These are phyloP conservation scores for Teunomyces cretensis DNA, from an alignment of 805 yeast species.

Conservation along the genomic window DNA sequence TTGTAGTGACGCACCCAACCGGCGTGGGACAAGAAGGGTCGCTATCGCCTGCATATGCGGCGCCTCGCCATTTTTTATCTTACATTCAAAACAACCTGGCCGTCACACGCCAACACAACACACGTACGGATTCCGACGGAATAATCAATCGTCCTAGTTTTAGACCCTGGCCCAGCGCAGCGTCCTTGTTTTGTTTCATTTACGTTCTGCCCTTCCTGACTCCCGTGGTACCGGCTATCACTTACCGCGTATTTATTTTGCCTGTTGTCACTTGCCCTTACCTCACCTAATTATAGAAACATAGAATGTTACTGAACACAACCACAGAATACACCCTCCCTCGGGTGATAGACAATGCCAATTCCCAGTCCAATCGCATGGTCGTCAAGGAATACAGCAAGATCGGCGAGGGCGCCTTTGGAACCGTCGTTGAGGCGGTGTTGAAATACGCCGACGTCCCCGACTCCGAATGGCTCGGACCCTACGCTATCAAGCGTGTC, in stretches of 20 bases:
- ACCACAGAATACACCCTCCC: slow-evolving; percentile 35
- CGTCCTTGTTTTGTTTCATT: background rate
- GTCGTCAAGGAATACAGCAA: slow-evolving; percentile 66
- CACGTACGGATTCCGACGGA: background rate
- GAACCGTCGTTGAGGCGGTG: slow-evolving; percentile 78
- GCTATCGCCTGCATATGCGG: background rate
- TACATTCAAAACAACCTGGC: slow-evolving; percentile 3
- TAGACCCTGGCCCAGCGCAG: background rate
- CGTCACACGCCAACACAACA: slow-evolving; percentile 1
- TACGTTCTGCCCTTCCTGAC: background rate
- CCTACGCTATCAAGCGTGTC: slow-evolving; percentile 80
- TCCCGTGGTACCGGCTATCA: slow-evolving; percentile 4
- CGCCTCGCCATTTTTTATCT: background rate
- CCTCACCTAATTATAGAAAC: background rate
- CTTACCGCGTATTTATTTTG: no score
- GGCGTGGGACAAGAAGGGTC: background rate
- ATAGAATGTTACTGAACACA: slow-evolving; percentile 3
- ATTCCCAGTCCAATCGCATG: slow-evolving; percentile 58
- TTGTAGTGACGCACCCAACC: background rate
- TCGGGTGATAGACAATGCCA: slow-evolving; percentile 58
- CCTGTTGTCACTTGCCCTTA: no score
- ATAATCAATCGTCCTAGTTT: background rate
- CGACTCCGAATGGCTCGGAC: slow-evolving; percentile 59
- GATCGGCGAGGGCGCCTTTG: slow-evolving; percentile 86
- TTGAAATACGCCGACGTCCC: slow-evolving; percentile 31